Base-by-base conservation (phyloP, 164 flowering plant species). In the Platanus orientalis region DNA sequence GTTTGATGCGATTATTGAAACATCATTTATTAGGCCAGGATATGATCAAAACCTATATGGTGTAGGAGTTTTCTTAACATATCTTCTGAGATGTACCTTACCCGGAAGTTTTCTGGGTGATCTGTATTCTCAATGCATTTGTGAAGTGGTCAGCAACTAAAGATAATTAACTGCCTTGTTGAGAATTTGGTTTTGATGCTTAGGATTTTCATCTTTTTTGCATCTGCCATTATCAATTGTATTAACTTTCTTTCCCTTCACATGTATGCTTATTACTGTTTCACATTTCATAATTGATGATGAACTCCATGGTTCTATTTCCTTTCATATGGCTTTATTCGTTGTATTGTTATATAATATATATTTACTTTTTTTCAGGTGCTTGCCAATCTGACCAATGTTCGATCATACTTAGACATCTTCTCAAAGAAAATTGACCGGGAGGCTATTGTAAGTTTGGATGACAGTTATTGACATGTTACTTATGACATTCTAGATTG, bases 371-470 rank as follows among this genome's bases (percentile, higher is more conserved):
- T 39, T 28, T 84, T n/a, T n/a, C n/a, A 92, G 97, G 96, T 89
- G 56, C 72, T 92, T 63, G 72, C 83, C 20, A 78, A 78, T 73
- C 69, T 92, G 62, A 76, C 90, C 54, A 79, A 92, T 51, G 85
- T 73, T 40, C 76, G 74, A 56, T 82, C 92, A 44, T 92, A 84
- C 72, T 80, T 84, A 54, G 89, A 84, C 45, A 59, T 87, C 52
- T 89, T 92, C 69, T 67, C 86, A n/a, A 75, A 74, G 72, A 78
- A 80, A 72, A 59, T 66, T 70, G 83, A 85, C 60, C 60, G 72
- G 68, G 86, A 77, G 64, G 78, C 54, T 58, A 67, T 76, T 89
- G 97, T 91, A 69, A 73, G 81, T 56, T 60, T 24, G 7, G 30
- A 27, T 27, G 19, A 49, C 32, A 19, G 39, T 9, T 23, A 23